A percentile compares a stretch with the other conserved stretches of the same genome.
These are phyloP conservation scores for Penicillium rolfsii DNA, from an alignment of 2,329 filamentous ascomycete genomes.

Conservation along the genomic window DNA sequence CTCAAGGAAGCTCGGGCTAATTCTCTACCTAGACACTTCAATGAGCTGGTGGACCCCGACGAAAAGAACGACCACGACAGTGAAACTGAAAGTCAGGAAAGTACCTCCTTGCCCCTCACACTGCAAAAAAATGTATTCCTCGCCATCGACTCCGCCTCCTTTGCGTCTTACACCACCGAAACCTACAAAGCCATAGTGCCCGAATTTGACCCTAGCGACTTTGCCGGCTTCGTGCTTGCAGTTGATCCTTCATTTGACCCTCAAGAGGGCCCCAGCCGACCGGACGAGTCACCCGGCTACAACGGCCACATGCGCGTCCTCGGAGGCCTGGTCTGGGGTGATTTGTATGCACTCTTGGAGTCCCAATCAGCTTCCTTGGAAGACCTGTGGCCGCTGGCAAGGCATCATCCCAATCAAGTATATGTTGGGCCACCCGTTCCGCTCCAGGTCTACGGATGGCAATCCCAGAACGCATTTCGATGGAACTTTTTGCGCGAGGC, in stretches of 20 bases:
- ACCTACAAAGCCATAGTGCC: background rate
- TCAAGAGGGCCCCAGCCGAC: background rate
- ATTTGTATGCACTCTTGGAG: constrained; percentile 23
- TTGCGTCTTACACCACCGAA: constrained; percentile 4
- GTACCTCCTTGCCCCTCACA: constrained; percentile 8
- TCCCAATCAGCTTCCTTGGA: constrained; percentile 15
- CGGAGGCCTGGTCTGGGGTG: constrained; percentile 31
- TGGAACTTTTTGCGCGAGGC: background rate
- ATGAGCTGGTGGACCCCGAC: constrained; percentile 8
- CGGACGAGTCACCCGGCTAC: constrained; percentile 14
- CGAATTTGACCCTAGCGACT: constrained; percentile 14
- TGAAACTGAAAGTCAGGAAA: background rate
- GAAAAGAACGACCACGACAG: background rate
- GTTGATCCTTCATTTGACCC: constrained; percentile 26
- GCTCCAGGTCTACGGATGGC: constrained; percentile 15
- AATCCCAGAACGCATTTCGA: background rate
- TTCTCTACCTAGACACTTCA: constrained; percentile 13
- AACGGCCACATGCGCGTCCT: constrained; percentile 27
- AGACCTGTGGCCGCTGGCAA: constrained; percentile 28
- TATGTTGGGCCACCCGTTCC: constrained; percentile 27
- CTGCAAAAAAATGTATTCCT: background rate
- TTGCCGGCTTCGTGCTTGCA: constrained; percentile 22
- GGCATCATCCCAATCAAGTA: constrained; percentile 27
- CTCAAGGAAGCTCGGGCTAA: constrained; percentile 3
- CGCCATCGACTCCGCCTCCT: background rate